Base-by-base conservation (phyloP, 148 eudicot species). In the Fagopyrum tataricum region DNA sequence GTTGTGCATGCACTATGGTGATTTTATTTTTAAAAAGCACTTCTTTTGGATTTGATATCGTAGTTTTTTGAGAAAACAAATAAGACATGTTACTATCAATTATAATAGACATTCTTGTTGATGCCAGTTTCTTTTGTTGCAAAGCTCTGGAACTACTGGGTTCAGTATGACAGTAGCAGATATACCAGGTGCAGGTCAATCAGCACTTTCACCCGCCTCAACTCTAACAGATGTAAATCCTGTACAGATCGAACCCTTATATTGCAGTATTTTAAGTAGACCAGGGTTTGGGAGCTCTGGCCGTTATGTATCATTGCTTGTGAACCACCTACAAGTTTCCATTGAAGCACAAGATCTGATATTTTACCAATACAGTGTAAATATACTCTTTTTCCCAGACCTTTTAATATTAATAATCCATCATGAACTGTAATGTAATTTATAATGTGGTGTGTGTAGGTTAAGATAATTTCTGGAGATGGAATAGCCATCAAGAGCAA, bases 361-460 rank as follows among this genome's bases (percentile, higher is more conserved):
- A 21, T 94, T 91, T 77, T 91, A 82, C 74, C 97, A 89, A 43
- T 91, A 91, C 74, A 82, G 76, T 81, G 98, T 94, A 88, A 64
- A 76, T 58, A 17, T 67, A 13, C 78, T 3, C 13, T 40, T 24
- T 47, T 14, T 13, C 49, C 18, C 20, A 42, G 13, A 52, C 70
- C 68, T 58, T 53, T 13, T 43, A 7, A 12, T 4, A 11, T 51
- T 40, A n/a, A 44, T 47, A 15, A 18, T 72, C 58, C 9, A n/a
- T 21, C 17, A 48, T 39, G 40, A 76, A 3, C 39, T 39, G 15
- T 8, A 39, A 39, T 31, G 20, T 37, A 31, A 21, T 37, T 64
- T 14, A 15, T 37, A 13, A 6, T 31, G 11, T 64, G 43, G 15
- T 64, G 2, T 39, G 37, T 84, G 80, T 85, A 95, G 99, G 96